Base-by-base conservation (phyloP, 441 rosid genomes). In the Mallotus japonicus region DNA sequence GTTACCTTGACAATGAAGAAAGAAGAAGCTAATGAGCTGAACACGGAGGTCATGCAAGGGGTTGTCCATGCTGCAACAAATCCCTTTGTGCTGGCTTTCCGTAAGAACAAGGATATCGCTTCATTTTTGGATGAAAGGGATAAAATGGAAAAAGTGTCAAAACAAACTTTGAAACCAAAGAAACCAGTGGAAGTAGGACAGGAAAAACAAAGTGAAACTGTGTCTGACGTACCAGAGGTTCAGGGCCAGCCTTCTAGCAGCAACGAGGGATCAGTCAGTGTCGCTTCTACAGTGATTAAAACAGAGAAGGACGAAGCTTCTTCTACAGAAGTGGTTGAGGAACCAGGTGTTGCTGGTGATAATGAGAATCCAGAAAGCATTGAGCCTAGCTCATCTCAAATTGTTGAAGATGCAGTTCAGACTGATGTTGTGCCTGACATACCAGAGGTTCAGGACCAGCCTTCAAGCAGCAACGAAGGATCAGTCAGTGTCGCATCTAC, bases 1-100 rank as follows among this genome's bases (percentile, higher is more conserved):
- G 86, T 85, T 78, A 92, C 99, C 53, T 79, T 95, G 80, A 92
- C 99, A 3, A 90, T 90, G 97, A 95, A 92, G 85, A 83, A 84
- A 60, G 92, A 86, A 72, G 89, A 83, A 13, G 85, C 81, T 47
- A 60, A 67, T 55, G 79, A 83, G 69, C 73, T 75, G 66, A 88
- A 83, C 42, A 62, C 69, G 46, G 74, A 82, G 69, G 24, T 82
- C 20, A 73, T 59, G 67, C 89, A 87, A 78, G 91, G 91, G 10
- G 87, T 85, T 76, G 83, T 87, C 77, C 83, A 89, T 69, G 57
- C 81, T n/a, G 91, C 94, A 63, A 84, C 92, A 3, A 92, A 92
- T 77, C 93, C 97, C 6, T 95, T 92, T 82, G 71, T 83, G 70
- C 73, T 92, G 79, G 99, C 97, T 37, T 92, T 95, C 77, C 88